Base-by-base conservation (phyloP, 2,329 filamentous ascomycete genomes). In the Emmonsiellopsis sp. region DNA sequence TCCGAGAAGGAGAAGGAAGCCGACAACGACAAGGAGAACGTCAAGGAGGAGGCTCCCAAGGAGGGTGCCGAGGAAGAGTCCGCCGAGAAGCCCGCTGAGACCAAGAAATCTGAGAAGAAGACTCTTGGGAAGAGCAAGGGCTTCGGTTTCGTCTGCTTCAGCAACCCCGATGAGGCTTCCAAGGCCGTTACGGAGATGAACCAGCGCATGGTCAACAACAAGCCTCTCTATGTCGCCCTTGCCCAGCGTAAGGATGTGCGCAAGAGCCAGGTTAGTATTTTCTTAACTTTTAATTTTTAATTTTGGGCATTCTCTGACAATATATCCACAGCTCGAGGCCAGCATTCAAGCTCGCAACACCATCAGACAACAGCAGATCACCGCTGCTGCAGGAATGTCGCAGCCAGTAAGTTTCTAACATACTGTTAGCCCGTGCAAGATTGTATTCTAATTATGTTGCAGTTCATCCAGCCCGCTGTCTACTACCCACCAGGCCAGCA, bases 151-250 rank as follows among this genome's bases (percentile, higher is more conserved):
- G 93, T 98, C 68, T 98, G 93, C 87, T 98, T 98, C 80, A 93
- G 88, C 82, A 97, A 95, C 81, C 91, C 93, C 56, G 93, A 98
- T 66, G 93, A 98, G 73, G 93, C 93, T 61, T 96, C 92, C 77
- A 97, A 97, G 84, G 93, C 93, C 60, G 92, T 98, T 60, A 90
- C 91, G 57, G 93, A 98, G 75, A 96, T 97, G 89, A 98, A 98
- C 81, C 92, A 97, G 81, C 90, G 93, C 74, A 98, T 98, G 93
- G 81, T 97, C 63, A 87, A 91, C 72, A 83, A 82, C 77, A 98
- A 98, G 84, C 93, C 93, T 54, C 81, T 98, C 57, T 98, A 98
- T 70, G 93, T 98, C 66, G 93, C 93, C 64, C 83, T 98, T 61
- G 93, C 93, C 60, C 93, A 98, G 81, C 92, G 93, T 77, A 98